A percentile compares a stretch with the other conserved stretches of the same genome.
Evolutionary conservation across 169 alveolate genomes (phyloP).

Genomic region (Amoebophrya sp.): DNA sequence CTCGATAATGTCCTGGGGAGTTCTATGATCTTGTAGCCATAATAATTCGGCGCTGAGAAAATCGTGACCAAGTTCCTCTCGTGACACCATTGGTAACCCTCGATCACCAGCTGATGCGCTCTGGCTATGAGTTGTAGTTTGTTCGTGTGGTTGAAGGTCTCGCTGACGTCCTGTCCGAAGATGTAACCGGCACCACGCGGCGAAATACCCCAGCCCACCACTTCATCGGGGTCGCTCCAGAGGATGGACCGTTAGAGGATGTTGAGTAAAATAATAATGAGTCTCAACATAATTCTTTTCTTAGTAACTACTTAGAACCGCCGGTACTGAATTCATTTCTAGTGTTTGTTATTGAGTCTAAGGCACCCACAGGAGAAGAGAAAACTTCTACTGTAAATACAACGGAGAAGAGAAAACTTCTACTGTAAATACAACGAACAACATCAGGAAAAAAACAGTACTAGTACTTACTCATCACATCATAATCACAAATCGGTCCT

Average conservation of each 20-base stretch:
- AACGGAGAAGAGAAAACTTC: constrained; percentile 27
- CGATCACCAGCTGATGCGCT: constrained; percentile 92
- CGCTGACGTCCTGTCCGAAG: constrained; percentile 87
- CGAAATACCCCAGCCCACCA: constrained; percentile 82
- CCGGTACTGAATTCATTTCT: background rate
- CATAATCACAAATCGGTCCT: constrained; percentile 99
- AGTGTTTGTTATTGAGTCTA: background rate
- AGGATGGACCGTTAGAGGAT: background rate
- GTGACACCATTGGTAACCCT: constrained; percentile 55
- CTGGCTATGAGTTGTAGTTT: constrained; percentile 84
- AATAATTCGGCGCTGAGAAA: constrained; percentile 94
- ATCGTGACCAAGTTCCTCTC: constrained; percentile 62
- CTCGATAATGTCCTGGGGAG: too few relatives aligned
- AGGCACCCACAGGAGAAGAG: background rate
- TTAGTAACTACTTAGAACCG: background rate
- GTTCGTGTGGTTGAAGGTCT: constrained; percentile 77
- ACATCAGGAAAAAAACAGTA: too few relatives aligned
- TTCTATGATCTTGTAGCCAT: constrained; percentile 67
- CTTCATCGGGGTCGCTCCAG: constrained; percentile 14
- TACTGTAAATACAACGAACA: constrained; percentile 87
- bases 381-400: background rate
- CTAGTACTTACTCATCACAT: too few relatives aligned
- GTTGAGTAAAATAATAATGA: background rate
- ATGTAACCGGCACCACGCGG: constrained; percentile 98
- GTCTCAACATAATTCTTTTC: too few relatives aligned